Evolutionary conservation across 306 rosid species (phyloP).

Genomic region (Quercus agrifolia): DNA sequence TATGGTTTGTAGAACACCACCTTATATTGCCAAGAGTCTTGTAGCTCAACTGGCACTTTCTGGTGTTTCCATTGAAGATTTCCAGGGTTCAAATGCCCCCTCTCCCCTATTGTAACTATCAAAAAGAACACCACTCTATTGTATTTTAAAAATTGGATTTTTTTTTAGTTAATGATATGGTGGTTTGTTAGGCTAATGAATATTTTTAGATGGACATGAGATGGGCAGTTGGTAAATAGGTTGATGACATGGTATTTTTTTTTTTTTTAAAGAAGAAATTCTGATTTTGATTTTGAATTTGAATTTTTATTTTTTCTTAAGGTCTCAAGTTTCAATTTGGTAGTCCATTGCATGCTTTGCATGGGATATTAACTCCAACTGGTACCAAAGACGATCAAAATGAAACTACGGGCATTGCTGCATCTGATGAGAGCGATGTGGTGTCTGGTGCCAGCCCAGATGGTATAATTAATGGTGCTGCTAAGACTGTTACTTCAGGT

Average conservation of each 20-base stretch:
- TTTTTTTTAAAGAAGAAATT: no score
- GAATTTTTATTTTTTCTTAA: constrained; percentile 13
- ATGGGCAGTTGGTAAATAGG: background rate
- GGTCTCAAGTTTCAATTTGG: constrained; percentile 52
- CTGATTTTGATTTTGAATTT: background rate
- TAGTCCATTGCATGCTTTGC: constrained; percentile 43
- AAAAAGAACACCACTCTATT: background rate
- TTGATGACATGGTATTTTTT: background rate
- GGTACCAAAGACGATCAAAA: constrained; percentile 16
- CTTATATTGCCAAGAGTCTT: no score
- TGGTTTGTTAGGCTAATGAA: background rate
- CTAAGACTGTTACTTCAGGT: constrained; percentile 39
- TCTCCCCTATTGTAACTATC: no score
- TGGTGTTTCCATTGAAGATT: no score
- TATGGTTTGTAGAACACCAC: background rate
- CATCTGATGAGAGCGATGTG: constrained; percentile 18
- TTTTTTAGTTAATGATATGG: background rate
- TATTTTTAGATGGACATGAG: background rate
- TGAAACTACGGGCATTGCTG: constrained; percentile 17
- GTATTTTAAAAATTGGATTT: background rate
- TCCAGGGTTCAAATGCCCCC: no score
- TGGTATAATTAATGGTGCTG: constrained; percentile 11
- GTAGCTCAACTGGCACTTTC: no score
- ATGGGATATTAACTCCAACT: constrained; percentile 30
- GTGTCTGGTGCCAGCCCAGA: constrained; percentile 33